A percentile compares a stretch with the other conserved stretches of the same genome.
phyloP scores from a whole-genome alignment of 1,284 basidiomycete species.

The Moesziomyces sp. region DNA sequence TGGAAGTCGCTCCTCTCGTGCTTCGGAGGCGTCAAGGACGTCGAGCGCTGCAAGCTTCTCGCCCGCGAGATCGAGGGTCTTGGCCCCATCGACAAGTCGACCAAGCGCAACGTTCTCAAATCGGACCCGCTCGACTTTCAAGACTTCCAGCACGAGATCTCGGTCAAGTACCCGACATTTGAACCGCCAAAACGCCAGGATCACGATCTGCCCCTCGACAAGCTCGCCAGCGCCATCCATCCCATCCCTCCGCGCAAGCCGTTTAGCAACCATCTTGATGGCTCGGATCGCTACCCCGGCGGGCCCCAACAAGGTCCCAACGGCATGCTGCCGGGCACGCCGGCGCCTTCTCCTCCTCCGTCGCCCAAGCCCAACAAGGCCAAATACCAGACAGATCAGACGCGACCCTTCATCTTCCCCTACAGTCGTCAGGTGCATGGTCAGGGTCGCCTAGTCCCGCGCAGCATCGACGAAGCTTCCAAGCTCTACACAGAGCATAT shows the following conservation, averaged over 20 bases:
- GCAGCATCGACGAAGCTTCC: slow-evolving; percentile 94
- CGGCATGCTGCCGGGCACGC: slow-evolving; percentile 68
- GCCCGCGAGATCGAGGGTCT: slow-evolving; percentile 80
- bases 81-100: slow-evolving; percentile 34
- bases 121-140: slow-evolving; percentile 62
- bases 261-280: slow-evolving; percentile 75
- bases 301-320: slow-evolving; percentile 71
- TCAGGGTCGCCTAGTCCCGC: slow-evolving; percentile 77
- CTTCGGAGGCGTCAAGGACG: slow-evolving; percentile 89
- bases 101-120: slow-evolving; percentile 49
- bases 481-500: slow-evolving; percentile 88
- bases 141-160: slow-evolving; percentile 61
- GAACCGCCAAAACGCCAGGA: slow-evolving; percentile 68
- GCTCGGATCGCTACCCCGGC: slow-evolving; percentile 83
- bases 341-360: slow-evolving; percentile 87
- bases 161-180: slow-evolving; percentile 69
- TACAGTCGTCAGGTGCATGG: slow-evolving; percentile 73
- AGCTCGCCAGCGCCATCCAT: slow-evolving; percentile 55
- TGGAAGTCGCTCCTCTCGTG: slow-evolving; percentile 96
- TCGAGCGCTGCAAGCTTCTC: slow-evolving; percentile 83
- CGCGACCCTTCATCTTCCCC: slow-evolving; percentile 92
- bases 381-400: slow-evolving; percentile 98
- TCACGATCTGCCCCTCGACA: slow-evolving; percentile 67
- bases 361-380: slow-evolving; percentile 93
- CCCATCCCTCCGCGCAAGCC: slow-evolving; percentile 58